A percentile compares a stretch with the other conserved stretches of the same genome.
These are phyloP conservation scores for Penicillium dipodomyicola DNA, from an alignment of 495 filamentous ascomycete genomes.

Conservation along the genomic window DNA sequence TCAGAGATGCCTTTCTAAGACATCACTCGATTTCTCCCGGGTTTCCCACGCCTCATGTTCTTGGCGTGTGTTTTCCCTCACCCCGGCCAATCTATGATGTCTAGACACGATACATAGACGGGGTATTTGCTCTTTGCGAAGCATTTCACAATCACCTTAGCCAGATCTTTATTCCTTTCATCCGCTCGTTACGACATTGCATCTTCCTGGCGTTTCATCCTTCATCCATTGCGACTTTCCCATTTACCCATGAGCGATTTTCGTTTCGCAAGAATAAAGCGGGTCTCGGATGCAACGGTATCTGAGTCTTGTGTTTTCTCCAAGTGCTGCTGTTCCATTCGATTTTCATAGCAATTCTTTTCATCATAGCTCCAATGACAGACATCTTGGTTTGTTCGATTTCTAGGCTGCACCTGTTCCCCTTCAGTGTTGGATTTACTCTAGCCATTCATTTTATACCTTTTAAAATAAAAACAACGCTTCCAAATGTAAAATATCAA, in stretches of 20 bases:
- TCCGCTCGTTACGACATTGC: constrained; percentile 20
- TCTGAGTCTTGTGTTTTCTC: neutral
- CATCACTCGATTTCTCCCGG: neutral
- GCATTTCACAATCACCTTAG: neutral
- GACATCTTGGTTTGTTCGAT: neutral
- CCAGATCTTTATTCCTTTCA: neutral
- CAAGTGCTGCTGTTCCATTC: neutral
- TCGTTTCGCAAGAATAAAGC: neutral
- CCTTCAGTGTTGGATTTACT: neutral
- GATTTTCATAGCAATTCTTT: neutral
- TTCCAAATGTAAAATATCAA: neutral
- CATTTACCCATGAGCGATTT: constrained; percentile 13
- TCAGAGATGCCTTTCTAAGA: constrained; percentile 38
- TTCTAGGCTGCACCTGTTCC: neutral
- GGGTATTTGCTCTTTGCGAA: neutral
- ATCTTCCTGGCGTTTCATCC: constrained; percentile 23
- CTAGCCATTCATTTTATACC: neutral
- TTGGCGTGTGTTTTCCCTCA: neutral
- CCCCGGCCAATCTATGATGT: constrained; percentile 18
- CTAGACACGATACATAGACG: constrained; percentile 6
- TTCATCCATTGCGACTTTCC: constrained; percentile 8
- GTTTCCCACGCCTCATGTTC: neutral
- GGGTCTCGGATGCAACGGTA: neutral
- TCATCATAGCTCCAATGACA: neutral
- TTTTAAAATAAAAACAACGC: neutral